These are phyloP conservation scores for Diospyros lotus DNA, from an alignment of 148 eudicot genomes.

Conservation along the genomic window DNA sequence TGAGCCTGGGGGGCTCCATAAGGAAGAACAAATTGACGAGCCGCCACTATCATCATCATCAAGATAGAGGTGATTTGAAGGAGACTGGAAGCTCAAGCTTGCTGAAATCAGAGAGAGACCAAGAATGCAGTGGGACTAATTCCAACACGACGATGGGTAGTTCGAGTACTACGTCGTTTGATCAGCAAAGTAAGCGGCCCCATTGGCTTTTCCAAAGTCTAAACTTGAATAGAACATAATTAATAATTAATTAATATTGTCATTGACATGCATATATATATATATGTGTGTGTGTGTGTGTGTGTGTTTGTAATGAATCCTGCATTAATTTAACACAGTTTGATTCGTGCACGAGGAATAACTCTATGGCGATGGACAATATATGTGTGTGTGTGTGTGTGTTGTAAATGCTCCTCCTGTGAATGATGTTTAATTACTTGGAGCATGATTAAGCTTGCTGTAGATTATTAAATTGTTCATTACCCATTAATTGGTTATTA, in stretches of 20 bases:
- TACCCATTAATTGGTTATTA: not conserved
- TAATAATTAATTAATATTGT: no score
- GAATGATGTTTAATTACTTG: no score
- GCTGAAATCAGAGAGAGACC: not conserved
- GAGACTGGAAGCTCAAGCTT: not conserved
- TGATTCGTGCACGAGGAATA: not conserved
- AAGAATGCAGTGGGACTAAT: conserved; percentile 1
- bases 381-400: no score
- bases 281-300: not conserved
- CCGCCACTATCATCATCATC: not conserved
- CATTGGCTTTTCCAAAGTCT: conserved; percentile 36
- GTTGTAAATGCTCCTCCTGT: no score
- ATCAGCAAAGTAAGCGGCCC: conserved; percentile 19
- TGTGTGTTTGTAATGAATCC: no score
- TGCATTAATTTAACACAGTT: not conserved
- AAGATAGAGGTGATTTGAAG: not conserved
- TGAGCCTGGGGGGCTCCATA: conserved; percentile 29
- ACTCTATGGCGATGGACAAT: not conserved
- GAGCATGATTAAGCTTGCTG: not conserved
- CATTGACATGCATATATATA: no score
- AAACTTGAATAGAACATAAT: conserved; percentile 30
- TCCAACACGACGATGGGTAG: conserved; percentile 5
- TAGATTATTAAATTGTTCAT: not conserved
- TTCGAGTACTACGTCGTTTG: conserved; percentile 6
- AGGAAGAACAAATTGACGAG: conserved; percentile 9